Evolutionary conservation across 1,139 yeast genomes (phyloP).

Genomic region (Lodderomyces parapsilosis): DNA sequence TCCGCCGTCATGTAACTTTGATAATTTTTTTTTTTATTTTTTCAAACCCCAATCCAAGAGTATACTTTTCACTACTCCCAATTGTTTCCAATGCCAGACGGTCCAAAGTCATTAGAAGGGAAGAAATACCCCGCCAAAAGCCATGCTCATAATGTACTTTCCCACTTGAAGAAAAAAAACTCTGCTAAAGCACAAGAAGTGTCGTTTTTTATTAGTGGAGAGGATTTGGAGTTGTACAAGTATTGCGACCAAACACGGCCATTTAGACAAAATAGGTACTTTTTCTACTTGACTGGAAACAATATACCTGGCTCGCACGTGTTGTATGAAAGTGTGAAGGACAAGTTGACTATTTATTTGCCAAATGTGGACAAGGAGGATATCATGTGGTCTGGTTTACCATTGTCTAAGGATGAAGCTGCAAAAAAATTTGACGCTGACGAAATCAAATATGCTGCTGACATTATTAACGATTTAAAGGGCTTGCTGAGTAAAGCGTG

Average conservation of each 20-base stretch:
- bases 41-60: not conserved
- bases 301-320: conserved; percentile 76
- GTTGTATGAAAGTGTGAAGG: conserved; percentile 52
- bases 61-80: not conserved
- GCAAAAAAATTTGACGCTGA: conserved; percentile 70
- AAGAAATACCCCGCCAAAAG: conserved; percentile 71
- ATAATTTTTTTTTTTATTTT: no score
- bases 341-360: conserved; percentile 66
- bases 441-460: conserved; percentile 62
- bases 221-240: conserved; percentile 58
- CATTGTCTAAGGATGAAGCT: conserved; percentile 70
- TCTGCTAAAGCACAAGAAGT: conserved; percentile 16
- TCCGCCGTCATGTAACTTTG: no score
- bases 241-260: conserved; percentile 80
- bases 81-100: conserved; percentile 13
- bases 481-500: conserved; percentile 17
- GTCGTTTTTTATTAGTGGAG: conserved; percentile 66
- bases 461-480: conserved; percentile 19
- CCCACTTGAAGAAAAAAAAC: conserved; percentile 35
- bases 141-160: conserved; percentile 57
- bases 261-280: conserved; percentile 87
- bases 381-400: conserved; percentile 96
- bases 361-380: conserved; percentile 86
- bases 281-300: conserved; percentile 84
- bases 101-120: conserved; percentile 22